A percentile compares a stretch with the other conserved stretches of the same genome.
These are phyloP conservation scores for Arthrobotrys conoides DNA, from an alignment of 2,329 filamentous ascomycete species.

Conservation along the genomic window DNA sequence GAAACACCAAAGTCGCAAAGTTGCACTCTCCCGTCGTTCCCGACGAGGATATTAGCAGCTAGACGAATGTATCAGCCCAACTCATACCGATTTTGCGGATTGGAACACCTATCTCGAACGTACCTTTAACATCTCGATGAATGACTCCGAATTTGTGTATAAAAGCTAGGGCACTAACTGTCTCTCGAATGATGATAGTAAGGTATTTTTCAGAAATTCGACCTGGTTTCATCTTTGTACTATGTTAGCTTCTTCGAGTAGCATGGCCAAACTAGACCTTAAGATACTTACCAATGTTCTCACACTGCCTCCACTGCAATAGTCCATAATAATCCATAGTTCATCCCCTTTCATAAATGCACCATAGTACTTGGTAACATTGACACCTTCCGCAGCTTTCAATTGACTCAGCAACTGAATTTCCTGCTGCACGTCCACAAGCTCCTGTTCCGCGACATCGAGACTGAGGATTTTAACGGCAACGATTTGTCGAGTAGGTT, in stretches of 20 bases:
- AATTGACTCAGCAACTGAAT: constrained; percentile 79
- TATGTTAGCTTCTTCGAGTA: constrained; percentile 63
- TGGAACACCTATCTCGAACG: constrained; percentile 37
- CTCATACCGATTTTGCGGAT: not conserved
- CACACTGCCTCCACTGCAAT: constrained; percentile 87
- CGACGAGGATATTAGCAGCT: constrained; percentile 82
- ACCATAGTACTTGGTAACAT: constrained; percentile 86
- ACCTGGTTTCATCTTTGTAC: constrained; percentile 75
- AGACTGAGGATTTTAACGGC: constrained; percentile 88
- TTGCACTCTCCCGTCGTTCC: constrained; percentile 81
- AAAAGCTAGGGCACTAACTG: constrained; percentile 77
- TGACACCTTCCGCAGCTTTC: constrained; percentile 80
- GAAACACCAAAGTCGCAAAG: constrained; percentile 89
- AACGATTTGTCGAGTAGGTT: constrained; percentile 71
- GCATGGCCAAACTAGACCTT: constrained; percentile 67
- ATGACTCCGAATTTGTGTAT: constrained; percentile 79
- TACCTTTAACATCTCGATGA: constrained; percentile 79
- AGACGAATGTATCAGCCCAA: constrained; percentile 2
- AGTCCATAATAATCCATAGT: constrained; percentile 90
- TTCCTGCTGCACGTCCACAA: constrained; percentile 79
- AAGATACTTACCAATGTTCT: constrained; percentile 73
- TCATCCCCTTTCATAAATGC: constrained; percentile 82
- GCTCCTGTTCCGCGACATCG: constrained; percentile 81
- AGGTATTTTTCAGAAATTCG: constrained; percentile 80
- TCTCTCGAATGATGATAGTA: constrained; percentile 77